phyloP scores from a whole-genome alignment of 768 basidiomycete genomes.

The Lentinula edodes region DNA sequence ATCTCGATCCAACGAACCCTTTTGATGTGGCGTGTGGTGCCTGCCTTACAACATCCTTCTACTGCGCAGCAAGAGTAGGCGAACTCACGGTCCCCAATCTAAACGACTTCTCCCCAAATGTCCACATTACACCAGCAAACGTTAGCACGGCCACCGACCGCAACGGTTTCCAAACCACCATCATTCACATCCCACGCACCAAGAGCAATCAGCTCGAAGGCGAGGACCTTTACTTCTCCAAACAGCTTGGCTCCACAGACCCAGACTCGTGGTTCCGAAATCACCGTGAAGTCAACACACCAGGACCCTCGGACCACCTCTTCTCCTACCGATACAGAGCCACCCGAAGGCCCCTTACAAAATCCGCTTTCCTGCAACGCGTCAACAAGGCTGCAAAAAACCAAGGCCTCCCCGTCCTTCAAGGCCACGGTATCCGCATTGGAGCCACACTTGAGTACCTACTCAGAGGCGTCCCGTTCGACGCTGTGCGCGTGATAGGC shows the following conservation, averaged over 20 bases:
- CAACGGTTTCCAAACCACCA: slow-evolving; percentile 16
- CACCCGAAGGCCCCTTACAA: not conserved
- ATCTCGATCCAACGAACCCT: slow-evolving; percentile 20
- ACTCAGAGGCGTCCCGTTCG: slow-evolving; percentile 16
- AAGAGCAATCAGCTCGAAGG: slow-evolving; percentile 17
- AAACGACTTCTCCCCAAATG: slow-evolving; percentile 19
- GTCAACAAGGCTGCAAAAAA: slow-evolving; percentile 6
- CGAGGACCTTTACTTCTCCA: slow-evolving; percentile 26
- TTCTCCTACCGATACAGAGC: slow-evolving; percentile 20
- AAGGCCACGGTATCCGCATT: slow-evolving; percentile 22
- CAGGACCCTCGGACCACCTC: slow-evolving; percentile 16
- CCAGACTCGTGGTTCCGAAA: slow-evolving; percentile 22
- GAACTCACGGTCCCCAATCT: slow-evolving; percentile 32
- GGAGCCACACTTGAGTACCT: slow-evolving; percentile 19
- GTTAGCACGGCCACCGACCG: slow-evolving; percentile 16
- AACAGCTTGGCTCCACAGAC: slow-evolving; percentile 20
- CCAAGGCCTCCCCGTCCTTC: slow-evolving; percentile 5
- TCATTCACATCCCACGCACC: slow-evolving; percentile 22
- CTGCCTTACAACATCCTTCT: slow-evolving; percentile 35
- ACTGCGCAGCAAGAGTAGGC: slow-evolving; percentile 20
- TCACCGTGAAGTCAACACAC: slow-evolving; percentile 20
- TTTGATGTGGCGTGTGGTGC: slow-evolving; percentile 30
- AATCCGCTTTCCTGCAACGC: slow-evolving; percentile 11
- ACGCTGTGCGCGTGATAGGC: slow-evolving; percentile 16
- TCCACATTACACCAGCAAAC: slow-evolving; percentile 22